Evolutionary conservation across 768 basidiomycete genomes (phyloP), one percentile per base, ranked within the genome.

Genomic region (Leccinellum luteum): DNA sequence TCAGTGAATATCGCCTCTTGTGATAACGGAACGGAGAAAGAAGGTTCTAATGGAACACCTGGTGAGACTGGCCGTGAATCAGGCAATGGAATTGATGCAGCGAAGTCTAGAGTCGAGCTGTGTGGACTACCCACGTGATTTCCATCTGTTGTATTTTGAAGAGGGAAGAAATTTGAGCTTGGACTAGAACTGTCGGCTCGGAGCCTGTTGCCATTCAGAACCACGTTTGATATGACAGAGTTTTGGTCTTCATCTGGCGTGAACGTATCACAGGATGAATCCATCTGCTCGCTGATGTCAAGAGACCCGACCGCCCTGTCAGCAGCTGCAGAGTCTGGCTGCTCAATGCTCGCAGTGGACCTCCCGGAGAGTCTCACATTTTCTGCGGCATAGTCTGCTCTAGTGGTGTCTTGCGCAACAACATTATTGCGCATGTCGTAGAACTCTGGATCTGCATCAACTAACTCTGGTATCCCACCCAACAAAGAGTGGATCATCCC

Each of bases 401-500:
- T 51, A 21, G 23, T n/a, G 7, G 12, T 27, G 35, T 2, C 28
- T 48, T 47, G 52, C 3, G 30, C 2, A 35, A 35, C 19, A 38
- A 32, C 32, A 17, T 43, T 14, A 27, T 38, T 14, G 13, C 25
- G n/a, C 34, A 44, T 10, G 30, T 31, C 30, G 14, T 23, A 27
- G 9, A 21, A 17, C 25, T 60, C 62, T 4, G 48, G 51, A 9
- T 63, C 63, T 8, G 48, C 45, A 51, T 71, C 65, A 47, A 67
- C 52, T 6, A 90, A 69, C n/a, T 79, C 75, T 0, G 88, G 87
- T 25, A 90, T 67, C n/a, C 80, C 75, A 47, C 82, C 86, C 17
- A 92, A 75, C 10, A 91, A 64, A 3, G 89, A 86, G 69, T 92
- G 90, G 35, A 90, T 76, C 89, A 90, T 91, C 25, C 90, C 88